Evolutionary conservation across 129 eudicot species (phyloP).

Genomic region (Gnaphalium uliginosum): DNA sequence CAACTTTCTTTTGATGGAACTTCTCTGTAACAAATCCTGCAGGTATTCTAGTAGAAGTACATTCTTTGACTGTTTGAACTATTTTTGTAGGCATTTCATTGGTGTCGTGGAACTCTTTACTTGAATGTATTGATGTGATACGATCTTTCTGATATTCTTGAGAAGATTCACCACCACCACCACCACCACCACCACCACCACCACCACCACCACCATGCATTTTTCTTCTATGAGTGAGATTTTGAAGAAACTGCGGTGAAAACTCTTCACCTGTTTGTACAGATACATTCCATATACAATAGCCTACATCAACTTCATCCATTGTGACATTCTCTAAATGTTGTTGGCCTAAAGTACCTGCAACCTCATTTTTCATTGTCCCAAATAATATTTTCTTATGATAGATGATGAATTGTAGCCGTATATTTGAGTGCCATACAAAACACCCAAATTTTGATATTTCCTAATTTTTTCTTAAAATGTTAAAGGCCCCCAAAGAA

Average conservation of each 20-base stretch:
- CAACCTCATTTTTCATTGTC: constrained; percentile 49
- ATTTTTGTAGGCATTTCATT: not conserved
- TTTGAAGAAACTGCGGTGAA: constrained; percentile 57
- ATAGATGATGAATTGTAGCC: no score
- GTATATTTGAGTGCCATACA: not conserved
- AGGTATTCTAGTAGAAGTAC: constrained; percentile 9
- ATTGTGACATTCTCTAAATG: constrained; percentile 19
- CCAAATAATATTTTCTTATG: not conserved
- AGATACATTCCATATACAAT: constrained; percentile 44
- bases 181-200: not conserved
- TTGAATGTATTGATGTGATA: constrained; percentile 9
- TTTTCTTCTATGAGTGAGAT: constrained; percentile 20
- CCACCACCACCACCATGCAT: constrained; percentile 2
- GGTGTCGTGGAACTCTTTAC: no score
- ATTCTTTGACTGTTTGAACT: not conserved
- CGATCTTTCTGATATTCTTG: constrained; percentile 37
- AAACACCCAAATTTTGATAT: not conserved
- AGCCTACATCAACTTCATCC: constrained; percentile 20
- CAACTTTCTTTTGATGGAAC: constrained; percentile 25
- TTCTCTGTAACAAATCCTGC: constrained; percentile 9
- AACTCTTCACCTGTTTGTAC: constrained; percentile 82
- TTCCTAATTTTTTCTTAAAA: not conserved
- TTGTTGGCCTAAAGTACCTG: constrained; percentile 33
- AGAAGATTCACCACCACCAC: constrained; percentile 4
- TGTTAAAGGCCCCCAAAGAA: constrained; percentile 15